These are phyloP conservation scores for Striga asiatica DNA, from an alignment of 257 asterid genomes.

Conservation along the genomic window DNA sequence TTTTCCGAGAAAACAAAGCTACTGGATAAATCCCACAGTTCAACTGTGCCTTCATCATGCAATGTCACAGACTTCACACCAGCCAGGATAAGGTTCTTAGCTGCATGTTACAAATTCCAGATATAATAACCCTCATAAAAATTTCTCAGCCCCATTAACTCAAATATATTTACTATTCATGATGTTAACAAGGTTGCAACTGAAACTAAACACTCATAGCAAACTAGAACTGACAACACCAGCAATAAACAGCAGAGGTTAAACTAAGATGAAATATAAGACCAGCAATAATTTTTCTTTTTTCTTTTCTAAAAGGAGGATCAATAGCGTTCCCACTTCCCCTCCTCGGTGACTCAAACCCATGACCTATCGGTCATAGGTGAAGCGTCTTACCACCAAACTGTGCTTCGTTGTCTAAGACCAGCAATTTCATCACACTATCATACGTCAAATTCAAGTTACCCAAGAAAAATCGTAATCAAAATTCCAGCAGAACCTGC, in stretches of 20 bases:
- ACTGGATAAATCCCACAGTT: slow-evolving; percentile 86
- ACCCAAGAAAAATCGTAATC: neutral
- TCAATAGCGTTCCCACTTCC: no score
- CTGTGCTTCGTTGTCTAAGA: no score
- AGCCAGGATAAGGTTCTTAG: slow-evolving; percentile 86
- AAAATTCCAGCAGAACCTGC: neutral
- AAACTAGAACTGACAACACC: neutral
- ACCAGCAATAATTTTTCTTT: neutral
- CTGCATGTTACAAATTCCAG: slow-evolving; percentile 37
- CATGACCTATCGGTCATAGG: no score
- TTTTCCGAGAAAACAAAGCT: slow-evolving; percentile 74
- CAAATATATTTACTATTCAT: no score
- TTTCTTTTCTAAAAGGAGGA: no score
- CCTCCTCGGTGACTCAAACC: no score
- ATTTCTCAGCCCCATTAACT: neutral
- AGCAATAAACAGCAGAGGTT: neutral
- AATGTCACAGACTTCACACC: slow-evolving; percentile 92
- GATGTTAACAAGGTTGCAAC: neutral
- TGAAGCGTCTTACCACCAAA: no score
- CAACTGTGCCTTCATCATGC: slow-evolving; percentile 79
- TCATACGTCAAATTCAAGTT: no score
- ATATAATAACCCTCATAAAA: neutral
- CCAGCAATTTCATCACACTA: no score
- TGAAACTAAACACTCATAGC: slow-evolving; percentile 1
- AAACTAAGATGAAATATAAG: neutral